These are phyloP conservation scores for Mikania micrantha DNA, from an alignment of 129 eudicot genomes.

Conservation along the genomic window DNA sequence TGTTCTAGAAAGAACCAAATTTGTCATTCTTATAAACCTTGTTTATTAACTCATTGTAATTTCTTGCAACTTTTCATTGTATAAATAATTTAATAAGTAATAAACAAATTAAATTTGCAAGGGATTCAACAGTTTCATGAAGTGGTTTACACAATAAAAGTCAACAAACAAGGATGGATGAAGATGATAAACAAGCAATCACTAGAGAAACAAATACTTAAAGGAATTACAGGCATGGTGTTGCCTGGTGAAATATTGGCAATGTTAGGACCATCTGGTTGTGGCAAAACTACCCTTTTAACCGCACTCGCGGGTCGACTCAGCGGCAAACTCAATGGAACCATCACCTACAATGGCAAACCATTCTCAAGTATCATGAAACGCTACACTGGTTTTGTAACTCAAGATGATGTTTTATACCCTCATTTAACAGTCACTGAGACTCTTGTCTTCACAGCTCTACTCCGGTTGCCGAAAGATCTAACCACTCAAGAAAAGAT, in stretches of 20 bases:
- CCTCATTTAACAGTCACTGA: not conserved
- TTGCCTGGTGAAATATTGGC: slow-evolving; percentile 70
- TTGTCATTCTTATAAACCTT: no score
- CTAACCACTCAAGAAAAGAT: slow-evolving; percentile 37
- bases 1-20: no score
- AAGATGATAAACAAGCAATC: not conserved
- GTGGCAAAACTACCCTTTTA: slow-evolving; percentile 60
- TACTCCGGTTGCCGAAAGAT: slow-evolving; percentile 55
- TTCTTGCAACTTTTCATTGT: no score
- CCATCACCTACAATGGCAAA: slow-evolving; percentile 41
- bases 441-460: slow-evolving; percentile 67
- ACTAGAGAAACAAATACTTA: slow-evolving; percentile 35
- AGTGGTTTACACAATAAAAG: slow-evolving; percentile 39
- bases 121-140: slow-evolving; percentile 49
- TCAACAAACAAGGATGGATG: not conserved
- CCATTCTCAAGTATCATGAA: slow-evolving; percentile 48
- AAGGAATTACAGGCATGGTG: slow-evolving; percentile 44
- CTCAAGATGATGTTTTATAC: not conserved
- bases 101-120: no score
- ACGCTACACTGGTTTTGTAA: slow-evolving; percentile 22
- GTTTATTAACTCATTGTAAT: no score
- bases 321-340: slow-evolving; percentile 37
- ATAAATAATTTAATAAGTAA: no score
- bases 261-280: slow-evolving; percentile 70
- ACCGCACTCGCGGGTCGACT: slow-evolving; percentile 51